A percentile compares a stretch with the other conserved stretches of the same genome.
Evolutionary conservation across 2,329 filamentous ascomycete species (phyloP).

Genomic region (Pseudogymnoascus pannorum): DNA sequence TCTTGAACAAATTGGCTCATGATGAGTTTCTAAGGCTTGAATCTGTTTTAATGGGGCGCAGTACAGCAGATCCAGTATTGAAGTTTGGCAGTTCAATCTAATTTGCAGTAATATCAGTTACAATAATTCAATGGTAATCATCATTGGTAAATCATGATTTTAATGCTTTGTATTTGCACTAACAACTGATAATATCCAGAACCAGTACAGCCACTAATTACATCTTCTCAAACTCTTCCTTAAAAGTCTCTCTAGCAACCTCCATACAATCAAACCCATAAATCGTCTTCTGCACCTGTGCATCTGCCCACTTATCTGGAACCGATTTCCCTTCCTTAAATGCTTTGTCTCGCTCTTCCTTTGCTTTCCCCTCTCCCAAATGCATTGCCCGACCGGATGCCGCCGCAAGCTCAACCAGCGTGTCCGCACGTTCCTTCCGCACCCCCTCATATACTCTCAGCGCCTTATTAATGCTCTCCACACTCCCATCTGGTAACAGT

Average conservation of each 20-base stretch:
- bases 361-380: constrained; percentile 49
- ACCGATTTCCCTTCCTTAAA: constrained; percentile 43
- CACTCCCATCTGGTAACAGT: constrained; percentile 31
- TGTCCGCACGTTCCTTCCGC: constrained; percentile 47
- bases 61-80: not conserved
- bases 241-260: constrained; percentile 46
- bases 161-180: not conserved
- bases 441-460: constrained; percentile 49
- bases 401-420: constrained; percentile 45
- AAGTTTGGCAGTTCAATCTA: not conserved
- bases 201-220: not conserved
- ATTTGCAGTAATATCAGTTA: not conserved
- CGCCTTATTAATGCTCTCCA: constrained; percentile 39
- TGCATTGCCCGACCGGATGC: constrained; percentile 48
- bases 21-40: not conserved
- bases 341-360: constrained; percentile 50
- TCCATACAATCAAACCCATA: constrained; percentile 56
- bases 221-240: constrained; percentile 34
- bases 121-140: not conserved
- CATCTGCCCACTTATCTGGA: constrained; percentile 64
- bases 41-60: not conserved
- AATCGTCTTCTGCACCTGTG: constrained; percentile 59
- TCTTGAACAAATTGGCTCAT: not conserved
- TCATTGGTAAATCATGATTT: not conserved
- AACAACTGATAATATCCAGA: not conserved